Conservation (phyloP, 177 flowering plant species). For the Telopea speciosissima region DNA sequence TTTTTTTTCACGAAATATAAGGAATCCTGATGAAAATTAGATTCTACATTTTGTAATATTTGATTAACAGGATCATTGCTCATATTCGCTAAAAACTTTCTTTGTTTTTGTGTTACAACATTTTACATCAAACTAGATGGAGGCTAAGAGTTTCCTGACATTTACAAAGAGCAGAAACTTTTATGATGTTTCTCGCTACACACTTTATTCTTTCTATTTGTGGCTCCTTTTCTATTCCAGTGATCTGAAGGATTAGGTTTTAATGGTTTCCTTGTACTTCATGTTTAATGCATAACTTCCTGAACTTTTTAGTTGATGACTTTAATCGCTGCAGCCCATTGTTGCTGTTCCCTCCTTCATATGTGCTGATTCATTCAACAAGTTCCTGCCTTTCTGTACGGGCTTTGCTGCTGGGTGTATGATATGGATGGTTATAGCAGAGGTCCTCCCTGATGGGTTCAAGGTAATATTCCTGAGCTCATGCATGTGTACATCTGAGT, state of each 20-base stretch:
- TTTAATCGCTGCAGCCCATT: constrained; percentile 60
- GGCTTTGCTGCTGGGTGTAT: constrained; percentile 99
- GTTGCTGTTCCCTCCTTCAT: constrained; percentile 97
- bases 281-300: neutral
- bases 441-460: constrained; percentile 95
- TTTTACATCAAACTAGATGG: too few relatives aligned
- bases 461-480: constrained; percentile 45
- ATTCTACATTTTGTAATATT: too few relatives aligned
- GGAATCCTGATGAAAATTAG: too few relatives aligned
- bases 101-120: too few relatives aligned
- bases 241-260: neutral
- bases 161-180: too few relatives aligned
- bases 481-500: neutral
- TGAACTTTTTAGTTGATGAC: neutral
- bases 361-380: constrained; percentile 93
- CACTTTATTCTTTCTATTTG: too few relatives aligned
- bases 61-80: too few relatives aligned
- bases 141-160: too few relatives aligned
- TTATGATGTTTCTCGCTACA: too few relatives aligned
- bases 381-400: constrained; percentile 89
- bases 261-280: neutral
- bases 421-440: constrained; percentile 99
- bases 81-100: too few relatives aligned
- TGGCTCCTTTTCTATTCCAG: neutral
- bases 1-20: too few relatives aligned